Evolutionary conservation across 176 grass and related monocot species (phyloP).

Genomic region (Bolboschoenus planiculmis): DNA sequence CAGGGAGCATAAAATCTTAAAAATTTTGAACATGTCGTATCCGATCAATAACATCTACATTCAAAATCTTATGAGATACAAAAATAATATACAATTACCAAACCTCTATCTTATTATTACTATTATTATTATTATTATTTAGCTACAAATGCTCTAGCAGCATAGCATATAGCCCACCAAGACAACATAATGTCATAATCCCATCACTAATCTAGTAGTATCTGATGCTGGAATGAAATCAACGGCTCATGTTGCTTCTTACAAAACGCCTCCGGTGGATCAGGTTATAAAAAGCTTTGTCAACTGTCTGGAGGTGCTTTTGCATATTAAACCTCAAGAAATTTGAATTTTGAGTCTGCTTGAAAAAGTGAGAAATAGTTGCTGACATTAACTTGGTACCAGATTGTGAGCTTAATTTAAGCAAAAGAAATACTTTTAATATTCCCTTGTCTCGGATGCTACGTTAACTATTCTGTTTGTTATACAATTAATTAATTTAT

Average conservation of each 20-base stretch:
- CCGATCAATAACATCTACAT: no score
- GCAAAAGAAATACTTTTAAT: not conserved
- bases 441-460: not conserved
- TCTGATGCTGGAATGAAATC: not conserved
- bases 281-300: no score
- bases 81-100: no score
- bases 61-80: no score
- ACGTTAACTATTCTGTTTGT: not conserved
- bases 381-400: not conserved
- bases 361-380: not conserved
- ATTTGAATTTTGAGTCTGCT: not conserved
- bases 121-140: no score
- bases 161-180: not conserved
- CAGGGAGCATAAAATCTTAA: no score
- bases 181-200: not conserved
- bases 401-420: not conserved
- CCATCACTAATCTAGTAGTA: not conserved
- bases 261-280: not conserved
- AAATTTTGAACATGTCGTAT: no score
- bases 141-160: no score
- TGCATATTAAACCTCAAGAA: not conserved
- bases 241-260: not conserved
- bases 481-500: not conserved
- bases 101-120: no score
- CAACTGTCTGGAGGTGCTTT: no score